Base-by-base conservation (phyloP, 805 yeast species). In the Yarrowia osloensis region DNA sequence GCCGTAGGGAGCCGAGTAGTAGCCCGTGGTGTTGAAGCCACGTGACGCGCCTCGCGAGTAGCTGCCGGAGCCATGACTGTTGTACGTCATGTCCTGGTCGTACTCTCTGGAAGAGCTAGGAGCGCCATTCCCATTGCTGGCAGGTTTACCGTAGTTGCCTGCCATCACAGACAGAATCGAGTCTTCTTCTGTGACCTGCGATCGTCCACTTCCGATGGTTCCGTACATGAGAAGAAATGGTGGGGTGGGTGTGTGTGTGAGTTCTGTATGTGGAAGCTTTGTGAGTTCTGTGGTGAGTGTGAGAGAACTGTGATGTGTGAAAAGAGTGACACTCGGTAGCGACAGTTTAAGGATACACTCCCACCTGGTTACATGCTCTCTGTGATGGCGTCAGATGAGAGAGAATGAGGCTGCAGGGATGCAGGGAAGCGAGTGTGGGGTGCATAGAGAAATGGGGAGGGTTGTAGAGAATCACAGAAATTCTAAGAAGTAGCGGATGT, bases 151-250 rank as follows among this genome's bases (percentile, higher is more conserved):
- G 11, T 26, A 57, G 37, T 57, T 57, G 35, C 63, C 63, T 11
- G 63, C 47, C 63, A 57, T 57, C 26, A 57, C 63, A n/a, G 63
- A 57, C 15, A 57, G 39, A 19, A 57, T 57, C 8, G 63, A 57
- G 63, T 57, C 63, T 40, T 57, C 63, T 31, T 57, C 63, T 4
- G 63, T 57, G 5, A 39, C 44, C 28, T 39, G 49, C 2, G 42
- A 35, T n/a, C 61, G n/a, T 26, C 44, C 61, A 13, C 61, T 54
- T 54, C 61, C 61, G 11, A 54, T 54, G 1, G 61, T 54, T 15
- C 61, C 61, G 44, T 54, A 54, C 61, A 54, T 54, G 29, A 2
- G 15, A 44, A 24, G 35, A n/a, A 24, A 17, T n/a, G 31, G 22
- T 4, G 31, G 19, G 33, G 24, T 17, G 47, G 2, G n/a, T 4